Evolutionary conservation across 495 filamentous ascomycete genomes (phyloP).

Genomic region (Lasiosphaeriaceae sp.): DNA sequence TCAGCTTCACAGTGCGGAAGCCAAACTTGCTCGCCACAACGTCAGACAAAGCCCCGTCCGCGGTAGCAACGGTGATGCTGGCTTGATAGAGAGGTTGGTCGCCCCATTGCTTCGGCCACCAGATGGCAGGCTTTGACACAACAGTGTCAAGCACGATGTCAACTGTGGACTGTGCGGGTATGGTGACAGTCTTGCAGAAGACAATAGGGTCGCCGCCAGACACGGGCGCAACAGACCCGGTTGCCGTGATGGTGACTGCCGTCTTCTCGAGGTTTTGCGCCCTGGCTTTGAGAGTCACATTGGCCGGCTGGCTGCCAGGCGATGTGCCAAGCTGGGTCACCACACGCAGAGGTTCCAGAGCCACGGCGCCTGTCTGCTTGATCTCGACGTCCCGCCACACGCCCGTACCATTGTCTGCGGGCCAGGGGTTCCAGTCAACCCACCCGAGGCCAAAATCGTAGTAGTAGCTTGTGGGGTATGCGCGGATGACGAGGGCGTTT

Average conservation of each 20-base stretch:
- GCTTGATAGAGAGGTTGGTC: slow-evolving; percentile 41
- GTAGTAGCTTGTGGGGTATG: slow-evolving; percentile 56
- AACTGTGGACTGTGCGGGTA: slow-evolving; percentile 33
- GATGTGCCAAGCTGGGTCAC: slow-evolving; percentile 39
- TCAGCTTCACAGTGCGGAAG: slow-evolving; percentile 46
- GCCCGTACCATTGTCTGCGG: slow-evolving; percentile 54
- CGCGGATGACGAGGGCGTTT: slow-evolving; percentile 52
- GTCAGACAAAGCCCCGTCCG: slow-evolving; percentile 43
- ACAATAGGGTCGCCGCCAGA: slow-evolving; percentile 17
- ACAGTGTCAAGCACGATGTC: slow-evolving; percentile 37
- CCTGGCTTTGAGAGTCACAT: slow-evolving; percentile 43
- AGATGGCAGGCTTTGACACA: slow-evolving; percentile 37
- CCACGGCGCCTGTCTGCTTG: slow-evolving; percentile 52
- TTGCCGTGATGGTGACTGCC: slow-evolving; percentile 32
- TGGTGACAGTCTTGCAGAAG: slow-evolving; percentile 30
- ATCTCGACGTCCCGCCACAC: slow-evolving; percentile 61
- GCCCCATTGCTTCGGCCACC: slow-evolving; percentile 52
- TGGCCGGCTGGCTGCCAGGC: slow-evolving; percentile 26
- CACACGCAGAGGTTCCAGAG: slow-evolving; percentile 47
- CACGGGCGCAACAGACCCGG: slow-evolving; percentile 33
- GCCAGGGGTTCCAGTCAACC: slow-evolving; percentile 65
- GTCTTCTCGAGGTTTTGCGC: slow-evolving; percentile 47
- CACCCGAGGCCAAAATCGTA: slow-evolving; percentile 58
- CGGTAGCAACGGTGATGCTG: slow-evolving; percentile 33
- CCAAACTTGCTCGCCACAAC: slow-evolving; percentile 41